Conservation (phyloP, 176 grass and related monocot species). For the Urochloa ruziziensis region DNA sequence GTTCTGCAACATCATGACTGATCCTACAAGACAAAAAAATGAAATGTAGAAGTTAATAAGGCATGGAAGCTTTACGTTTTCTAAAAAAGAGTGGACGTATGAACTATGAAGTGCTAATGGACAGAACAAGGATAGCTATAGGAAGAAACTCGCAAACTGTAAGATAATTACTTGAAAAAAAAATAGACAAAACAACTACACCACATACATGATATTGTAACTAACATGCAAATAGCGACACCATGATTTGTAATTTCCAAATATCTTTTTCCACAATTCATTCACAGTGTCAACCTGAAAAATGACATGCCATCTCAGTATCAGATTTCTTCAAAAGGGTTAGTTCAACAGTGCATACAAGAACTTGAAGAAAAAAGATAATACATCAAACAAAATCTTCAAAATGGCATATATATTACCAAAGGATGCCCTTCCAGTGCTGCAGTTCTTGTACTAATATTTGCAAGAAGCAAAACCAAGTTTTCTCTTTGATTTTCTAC, state of each 20-base stretch:
- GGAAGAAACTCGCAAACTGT: slow-evolving; percentile 3
- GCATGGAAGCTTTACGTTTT: background rate
- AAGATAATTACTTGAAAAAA: background rate
- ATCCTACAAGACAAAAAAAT: slow-evolving; percentile 20
- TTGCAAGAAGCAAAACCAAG: slow-evolving; percentile 72
- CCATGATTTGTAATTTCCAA: slow-evolving; percentile 71
- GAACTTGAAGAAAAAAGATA: slow-evolving; percentile 8
- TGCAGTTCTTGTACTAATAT: slow-evolving; percentile 48
- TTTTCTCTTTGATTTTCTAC: slow-evolving; percentile 80
- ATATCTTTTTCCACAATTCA: slow-evolving; percentile 45
- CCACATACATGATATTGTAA: slow-evolving; percentile 40
- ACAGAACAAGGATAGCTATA: background rate
- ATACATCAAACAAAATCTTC: background rate
- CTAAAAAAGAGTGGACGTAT: background rate
- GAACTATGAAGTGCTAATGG: background rate
- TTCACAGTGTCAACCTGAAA: slow-evolving; percentile 45
- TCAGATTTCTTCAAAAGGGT: slow-evolving; percentile 15
- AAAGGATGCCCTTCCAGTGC: slow-evolving; percentile 21
- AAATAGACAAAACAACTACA: background rate
- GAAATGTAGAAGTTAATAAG: background rate
- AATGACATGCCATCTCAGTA: slow-evolving; percentile 7
- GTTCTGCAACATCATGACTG: slow-evolving; percentile 7
- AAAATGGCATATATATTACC: slow-evolving; percentile 44
- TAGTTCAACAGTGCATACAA: background rate
- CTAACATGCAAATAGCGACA: slow-evolving; percentile 59